Conservation (phyloP, 148 eudicot species). For the Camellia japonica region DNA sequence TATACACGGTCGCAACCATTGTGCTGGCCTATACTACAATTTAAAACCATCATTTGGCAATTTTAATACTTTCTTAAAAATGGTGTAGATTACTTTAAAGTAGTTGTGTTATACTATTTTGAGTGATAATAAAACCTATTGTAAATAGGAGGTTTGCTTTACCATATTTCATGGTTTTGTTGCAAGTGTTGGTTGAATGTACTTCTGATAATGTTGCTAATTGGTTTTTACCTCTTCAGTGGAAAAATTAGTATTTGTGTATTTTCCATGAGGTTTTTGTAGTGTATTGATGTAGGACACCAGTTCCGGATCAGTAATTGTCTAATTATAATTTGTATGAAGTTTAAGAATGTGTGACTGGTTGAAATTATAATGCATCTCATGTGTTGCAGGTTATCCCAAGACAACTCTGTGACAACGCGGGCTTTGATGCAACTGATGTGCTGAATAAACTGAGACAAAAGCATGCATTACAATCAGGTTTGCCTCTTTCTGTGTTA, state of each 20-base stretch:
- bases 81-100: background rate
- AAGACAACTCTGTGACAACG: constrained; percentile 95
- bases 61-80: background rate
- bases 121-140: background rate
- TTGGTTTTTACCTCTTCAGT: background rate
- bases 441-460: constrained; percentile 95
- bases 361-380: background rate
- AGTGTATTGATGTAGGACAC: background rate
- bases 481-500: constrained; percentile 31
- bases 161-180: background rate
- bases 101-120: background rate
- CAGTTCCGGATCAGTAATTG: no score
- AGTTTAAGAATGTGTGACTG: background rate
- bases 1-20: no score
- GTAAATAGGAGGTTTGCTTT: background rate
- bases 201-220: background rate
- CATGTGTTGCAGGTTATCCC: constrained; percentile 85
- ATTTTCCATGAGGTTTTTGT: background rate
- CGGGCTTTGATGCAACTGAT: constrained; percentile 99
- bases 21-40: background rate
- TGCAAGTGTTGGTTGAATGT: background rate
- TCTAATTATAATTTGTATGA: background rate
- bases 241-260: background rate
- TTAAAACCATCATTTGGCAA: background rate
- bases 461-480: constrained; percentile 89